These are phyloP conservation scores for Letharia columbiana DNA, from an alignment of 495 filamentous ascomycete genomes.

Conservation along the genomic window DNA sequence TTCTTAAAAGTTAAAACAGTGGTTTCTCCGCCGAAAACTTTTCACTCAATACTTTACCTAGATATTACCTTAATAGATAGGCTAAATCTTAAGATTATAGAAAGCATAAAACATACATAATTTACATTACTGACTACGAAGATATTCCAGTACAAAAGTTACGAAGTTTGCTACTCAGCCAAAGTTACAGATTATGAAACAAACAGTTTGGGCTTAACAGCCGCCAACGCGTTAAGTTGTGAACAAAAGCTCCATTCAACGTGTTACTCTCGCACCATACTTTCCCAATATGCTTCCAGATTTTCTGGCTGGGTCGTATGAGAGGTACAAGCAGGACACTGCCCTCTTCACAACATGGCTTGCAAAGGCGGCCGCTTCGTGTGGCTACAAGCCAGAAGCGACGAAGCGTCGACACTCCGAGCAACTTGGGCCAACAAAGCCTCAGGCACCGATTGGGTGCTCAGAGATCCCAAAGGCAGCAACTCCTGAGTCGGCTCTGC, in stretches of 20 bases:
- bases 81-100: too few relatives aligned
- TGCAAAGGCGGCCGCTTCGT: constrained; percentile 11
- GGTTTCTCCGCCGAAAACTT: too few relatives aligned
- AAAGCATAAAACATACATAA: too few relatives aligned
- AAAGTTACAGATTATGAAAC: too few relatives aligned
- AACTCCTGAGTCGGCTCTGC: background rate
- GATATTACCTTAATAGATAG: too few relatives aligned
- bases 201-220: too few relatives aligned
- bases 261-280: background rate
- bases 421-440: background rate
- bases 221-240: too few relatives aligned
- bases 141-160: too few relatives aligned
- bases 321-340: constrained; percentile 13
- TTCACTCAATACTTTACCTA: too few relatives aligned
- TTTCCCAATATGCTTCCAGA: constrained; percentile 5
- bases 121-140: too few relatives aligned
- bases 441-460: background rate
- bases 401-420: background rate
- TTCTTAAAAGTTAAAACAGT: too few relatives aligned
- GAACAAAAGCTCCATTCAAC: background rate
- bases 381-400: constrained; percentile 11
- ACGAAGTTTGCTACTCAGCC: too few relatives aligned
- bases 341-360: constrained; percentile 20
- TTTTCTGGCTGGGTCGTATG: constrained; percentile 8
- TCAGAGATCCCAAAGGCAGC: background rate